Base-by-base conservation (phyloP, 139 green algal genomes). In the Haematococcus sp. region DNA sequence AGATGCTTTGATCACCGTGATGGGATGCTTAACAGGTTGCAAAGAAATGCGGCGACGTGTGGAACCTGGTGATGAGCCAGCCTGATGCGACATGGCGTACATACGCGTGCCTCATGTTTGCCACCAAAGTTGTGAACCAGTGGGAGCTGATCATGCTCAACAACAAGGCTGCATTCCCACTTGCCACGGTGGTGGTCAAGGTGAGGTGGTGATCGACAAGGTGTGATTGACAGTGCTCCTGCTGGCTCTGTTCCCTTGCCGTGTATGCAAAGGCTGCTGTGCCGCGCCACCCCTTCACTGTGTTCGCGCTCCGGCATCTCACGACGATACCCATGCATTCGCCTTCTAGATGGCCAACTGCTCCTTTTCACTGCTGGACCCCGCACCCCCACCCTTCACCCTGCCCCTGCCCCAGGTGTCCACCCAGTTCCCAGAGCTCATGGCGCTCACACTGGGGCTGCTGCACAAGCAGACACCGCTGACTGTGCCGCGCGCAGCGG, bases 111-210 rank as follows among this genome's bases (percentile, higher is more conserved):
- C 58, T 91, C n/a, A 86, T 87, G 51, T 80, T 93, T 32, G 82
- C 80, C 35, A 76, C 64, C 70, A 90, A 72, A 44, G 44, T 72
- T 11, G 46, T 77, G 30, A 74, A 59, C 15, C 76, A 82, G 54
- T 54, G 66, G 5, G 76, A 80, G 43, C 71, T 85, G 2, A 67
- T 85, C 17, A 68, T 71, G 67, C 54, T 71, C 0, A 85, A 85
- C 70, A 79, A 89, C 75, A 78, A 83, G 31, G 91, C 87, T 60
- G 86, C 86, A 2, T 93, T 93, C 64, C 87, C 89, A 0, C 71
- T 91, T 16, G 87, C 81, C 2, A 80, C 87, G 44, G 89, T 92
- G 51, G 67, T 83, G 23, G 89, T 91, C 54, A 83, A 87, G 58
- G 80, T 93, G 56, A 44, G 60, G 23, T 35, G 32, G 32, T 56